Conservation (phyloP, 805 yeast species). For the Candida ovalis region DNA sequence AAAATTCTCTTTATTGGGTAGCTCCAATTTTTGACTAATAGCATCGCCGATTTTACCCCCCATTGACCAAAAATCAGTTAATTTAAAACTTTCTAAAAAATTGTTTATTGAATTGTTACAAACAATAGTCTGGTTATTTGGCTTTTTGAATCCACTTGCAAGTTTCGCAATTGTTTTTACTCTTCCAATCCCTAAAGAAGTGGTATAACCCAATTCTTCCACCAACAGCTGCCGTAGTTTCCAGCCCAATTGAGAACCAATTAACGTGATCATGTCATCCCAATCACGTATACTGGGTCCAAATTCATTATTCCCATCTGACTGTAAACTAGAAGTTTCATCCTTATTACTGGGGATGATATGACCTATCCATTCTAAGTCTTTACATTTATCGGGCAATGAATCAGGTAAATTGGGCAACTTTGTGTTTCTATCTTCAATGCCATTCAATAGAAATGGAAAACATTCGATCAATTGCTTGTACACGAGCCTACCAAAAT, state of each 20-base stretch:
- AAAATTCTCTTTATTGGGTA: conserved; percentile 33
- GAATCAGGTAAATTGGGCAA: conserved; percentile 44
- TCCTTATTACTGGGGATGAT: conserved; percentile 13
- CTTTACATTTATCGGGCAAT: conserved; percentile 26
- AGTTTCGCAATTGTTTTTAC: conserved; percentile 79
- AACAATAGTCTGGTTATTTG: conserved; percentile 79
- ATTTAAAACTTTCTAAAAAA: conserved; percentile 58
- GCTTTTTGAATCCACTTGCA: conserved; percentile 82
- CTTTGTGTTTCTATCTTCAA: conserved; percentile 11
- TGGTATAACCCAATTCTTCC: conserved; percentile 66
- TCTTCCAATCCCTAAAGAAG: conserved; percentile 83
- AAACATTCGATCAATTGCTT: conserved; percentile 37
- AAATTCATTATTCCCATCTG: not conserved
- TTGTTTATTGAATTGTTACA: conserved; percentile 41
- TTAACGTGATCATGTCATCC: conserved; percentile 72
- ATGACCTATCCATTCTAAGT: conserved; percentile 30
- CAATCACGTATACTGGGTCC: conserved; percentile 44
- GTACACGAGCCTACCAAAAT: conserved; percentile 67
- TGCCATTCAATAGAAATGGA: conserved; percentile 39
- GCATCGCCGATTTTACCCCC: conserved; percentile 85
- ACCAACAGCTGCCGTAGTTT: conserved; percentile 52
- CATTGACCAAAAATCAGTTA: conserved; percentile 81
- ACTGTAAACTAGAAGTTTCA: not conserved
- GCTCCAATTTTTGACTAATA: conserved; percentile 44
- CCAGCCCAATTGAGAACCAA: conserved; percentile 61